Evolutionary conservation across 768 basidiomycete genomes (phyloP).

Genomic region (Scleroderma bovista): DNA sequence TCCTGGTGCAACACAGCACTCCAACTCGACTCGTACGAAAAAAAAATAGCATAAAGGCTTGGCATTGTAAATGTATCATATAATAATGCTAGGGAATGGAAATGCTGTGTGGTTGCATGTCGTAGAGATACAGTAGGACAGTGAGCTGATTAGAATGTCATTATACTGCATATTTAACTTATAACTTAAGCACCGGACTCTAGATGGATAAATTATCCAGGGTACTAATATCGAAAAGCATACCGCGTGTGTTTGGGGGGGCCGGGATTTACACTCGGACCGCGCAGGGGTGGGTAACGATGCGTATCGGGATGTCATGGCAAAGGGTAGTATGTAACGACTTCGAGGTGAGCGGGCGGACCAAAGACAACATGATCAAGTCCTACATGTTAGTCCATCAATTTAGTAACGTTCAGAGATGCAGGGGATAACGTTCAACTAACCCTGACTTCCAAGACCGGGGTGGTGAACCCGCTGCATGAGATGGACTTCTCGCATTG

Average conservation of each 20-base stretch:
- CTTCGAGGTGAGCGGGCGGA: conserved; percentile 30
- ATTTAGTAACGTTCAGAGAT: neutral
- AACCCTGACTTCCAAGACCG: conserved; percentile 47
- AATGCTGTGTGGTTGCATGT: too few relatives aligned
- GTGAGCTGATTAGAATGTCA: too few relatives aligned
- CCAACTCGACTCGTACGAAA: too few relatives aligned
- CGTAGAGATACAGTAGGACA: too few relatives aligned
- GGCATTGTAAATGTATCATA: too few relatives aligned
- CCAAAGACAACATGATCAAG: conserved; percentile 47
- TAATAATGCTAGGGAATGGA: too few relatives aligned
- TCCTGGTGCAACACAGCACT: too few relatives aligned
- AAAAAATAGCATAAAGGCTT: too few relatives aligned
- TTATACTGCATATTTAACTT: too few relatives aligned
- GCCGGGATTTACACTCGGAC: conserved; percentile 18
- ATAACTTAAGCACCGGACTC: too few relatives aligned
- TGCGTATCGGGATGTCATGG: conserved; percentile 49
- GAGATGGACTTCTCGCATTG: conserved; percentile 32
- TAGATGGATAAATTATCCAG: too few relatives aligned
- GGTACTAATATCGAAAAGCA: neutral
- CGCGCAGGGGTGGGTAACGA: conserved; percentile 57
- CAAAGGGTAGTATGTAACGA: conserved; percentile 36
- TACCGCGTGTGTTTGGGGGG: neutral
- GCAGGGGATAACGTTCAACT: too few relatives aligned
- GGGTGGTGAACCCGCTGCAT: conserved; percentile 46
- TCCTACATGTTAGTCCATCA: conserved; percentile 38